Conservation (phyloP, 495 filamentous ascomycete genomes). For the Annulohypoxylon moriforme region DNA sequence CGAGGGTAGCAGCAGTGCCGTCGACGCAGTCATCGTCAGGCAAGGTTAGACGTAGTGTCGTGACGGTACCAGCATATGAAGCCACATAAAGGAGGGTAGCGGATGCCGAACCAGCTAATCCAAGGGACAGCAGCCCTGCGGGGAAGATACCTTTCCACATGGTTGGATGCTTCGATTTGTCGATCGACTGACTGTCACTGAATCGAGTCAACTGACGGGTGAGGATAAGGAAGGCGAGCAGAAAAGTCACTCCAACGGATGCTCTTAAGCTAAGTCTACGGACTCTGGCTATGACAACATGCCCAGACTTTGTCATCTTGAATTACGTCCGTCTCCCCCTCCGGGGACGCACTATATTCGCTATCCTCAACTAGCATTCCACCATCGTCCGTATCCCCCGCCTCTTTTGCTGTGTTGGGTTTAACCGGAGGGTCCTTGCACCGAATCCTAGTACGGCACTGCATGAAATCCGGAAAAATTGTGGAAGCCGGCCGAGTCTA, state of each 20-base stretch:
- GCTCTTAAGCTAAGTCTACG: conserved; percentile 38
- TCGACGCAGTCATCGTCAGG: conserved; percentile 37
- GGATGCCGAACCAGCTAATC: conserved; percentile 48
- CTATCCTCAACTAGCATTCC: conserved; percentile 29
- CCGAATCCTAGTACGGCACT: conserved; percentile 39
- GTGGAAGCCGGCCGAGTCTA: conserved; percentile 27
- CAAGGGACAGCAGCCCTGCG: conserved; percentile 48
- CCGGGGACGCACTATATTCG: conserved; percentile 24
- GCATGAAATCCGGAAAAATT: conserved; percentile 41
- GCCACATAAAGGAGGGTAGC: conserved; percentile 66
- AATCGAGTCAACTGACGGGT: conserved; percentile 35
- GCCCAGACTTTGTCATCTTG: conserved; percentile 38
- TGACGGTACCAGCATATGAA: conserved; percentile 70
- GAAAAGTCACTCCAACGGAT: conserved; percentile 38
- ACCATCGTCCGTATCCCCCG: conserved; percentile 23
- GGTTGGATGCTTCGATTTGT: conserved; percentile 36
- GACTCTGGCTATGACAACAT: conserved; percentile 19
- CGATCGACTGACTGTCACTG: conserved; percentile 33
- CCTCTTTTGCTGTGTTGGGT: conserved; percentile 28
- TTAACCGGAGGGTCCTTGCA: conserved; percentile 43
- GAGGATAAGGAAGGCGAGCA: conserved; percentile 42
- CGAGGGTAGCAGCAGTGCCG: conserved; percentile 46
- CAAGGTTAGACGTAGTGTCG: conserved; percentile 61
- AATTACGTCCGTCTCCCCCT: conserved; percentile 11
- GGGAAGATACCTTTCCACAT: conserved; percentile 46